phyloP scores from a whole-genome alignment of 2,329 filamentous ascomycete genomes.

The Sclerotinia nivalis region DNA sequence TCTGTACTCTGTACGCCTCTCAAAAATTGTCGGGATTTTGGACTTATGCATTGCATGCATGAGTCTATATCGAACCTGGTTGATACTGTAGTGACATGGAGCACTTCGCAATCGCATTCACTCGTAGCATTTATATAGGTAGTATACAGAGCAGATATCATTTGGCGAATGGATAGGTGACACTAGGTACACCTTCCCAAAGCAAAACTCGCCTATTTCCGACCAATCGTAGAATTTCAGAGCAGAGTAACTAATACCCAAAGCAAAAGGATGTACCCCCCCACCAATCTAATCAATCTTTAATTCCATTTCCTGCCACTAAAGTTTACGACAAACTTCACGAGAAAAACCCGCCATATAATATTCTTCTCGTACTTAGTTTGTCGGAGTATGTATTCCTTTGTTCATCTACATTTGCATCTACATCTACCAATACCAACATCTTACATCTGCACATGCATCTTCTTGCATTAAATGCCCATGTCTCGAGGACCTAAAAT shows the following conservation, averaged over 20 bases:
- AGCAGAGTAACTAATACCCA: too few species aligned
- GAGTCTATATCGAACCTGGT: not conserved
- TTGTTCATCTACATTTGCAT: too few species aligned
- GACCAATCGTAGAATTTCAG: constrained; percentile 19
- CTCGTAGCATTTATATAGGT: not conserved
- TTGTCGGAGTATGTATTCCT: not conserved
- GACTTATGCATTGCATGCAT: constrained; percentile 6
- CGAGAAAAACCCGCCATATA: not conserved
- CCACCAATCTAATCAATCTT: not conserved
- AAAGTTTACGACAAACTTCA: constrained; percentile 3
- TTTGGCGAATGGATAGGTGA: not conserved
- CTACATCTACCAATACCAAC: not conserved
- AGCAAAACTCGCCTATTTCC: not conserved
- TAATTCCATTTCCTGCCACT: not conserved
- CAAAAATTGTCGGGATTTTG: not conserved
- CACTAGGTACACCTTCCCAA: not conserved
- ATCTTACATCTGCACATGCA: not conserved
- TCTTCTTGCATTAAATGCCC: not conserved
- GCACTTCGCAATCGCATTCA: not conserved
- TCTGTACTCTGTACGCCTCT: not conserved
- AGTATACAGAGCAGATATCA: not conserved
- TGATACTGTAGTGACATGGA: not conserved
- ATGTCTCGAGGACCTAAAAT: constrained; percentile 10
- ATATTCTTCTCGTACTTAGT: not conserved
- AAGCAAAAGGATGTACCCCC: not conserved